Conservation (phyloP, 148 eudicot genomes). For the Arbutus unedo region DNA sequence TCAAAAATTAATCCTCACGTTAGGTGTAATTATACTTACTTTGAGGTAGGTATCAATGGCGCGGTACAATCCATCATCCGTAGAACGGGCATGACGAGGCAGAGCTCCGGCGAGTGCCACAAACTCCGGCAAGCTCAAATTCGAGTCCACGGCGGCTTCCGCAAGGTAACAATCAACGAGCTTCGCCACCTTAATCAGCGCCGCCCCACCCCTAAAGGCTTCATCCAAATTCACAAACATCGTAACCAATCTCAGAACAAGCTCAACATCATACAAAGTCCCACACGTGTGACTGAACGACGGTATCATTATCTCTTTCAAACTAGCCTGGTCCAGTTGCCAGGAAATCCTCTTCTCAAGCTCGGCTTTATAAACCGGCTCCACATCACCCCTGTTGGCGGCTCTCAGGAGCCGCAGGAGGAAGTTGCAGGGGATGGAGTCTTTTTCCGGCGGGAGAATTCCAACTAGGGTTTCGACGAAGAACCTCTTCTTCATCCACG, state of each 20-base stretch:
- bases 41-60: slow-evolving; percentile 84
- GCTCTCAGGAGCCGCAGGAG: slow-evolving; percentile 57
- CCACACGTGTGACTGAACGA: slow-evolving; percentile 63
- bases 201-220: slow-evolving; percentile 40
- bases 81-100: slow-evolving; percentile 64
- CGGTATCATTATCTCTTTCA: slow-evolving; percentile 77
- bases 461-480: slow-evolving; percentile 63
- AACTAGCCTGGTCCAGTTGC: slow-evolving; percentile 64
- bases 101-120: slow-evolving; percentile 63
- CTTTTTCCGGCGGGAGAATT: slow-evolving; percentile 65
- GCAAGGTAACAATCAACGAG: slow-evolving; percentile 70
- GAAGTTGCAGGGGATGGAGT: slow-evolving; percentile 72
- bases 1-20: too few species aligned
- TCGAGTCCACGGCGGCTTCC: slow-evolving; percentile 65
- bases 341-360: slow-evolving; percentile 59
- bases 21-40: slow-evolving; percentile 34
- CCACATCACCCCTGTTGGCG: slow-evolving; percentile 54
- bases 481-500: slow-evolving; percentile 59
- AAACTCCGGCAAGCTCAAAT: slow-evolving; percentile 50
- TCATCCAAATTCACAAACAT: slow-evolving; percentile 53
- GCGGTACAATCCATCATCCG: slow-evolving; percentile 72
- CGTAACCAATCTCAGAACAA: slow-evolving; percentile 54
- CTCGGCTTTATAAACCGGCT: slow-evolving; percentile 35
- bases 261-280: slow-evolving; percentile 69
- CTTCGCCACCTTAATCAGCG: slow-evolving; percentile 66